phyloP scores from a whole-genome alignment of 176 grass and related monocot genomes.

The Musa troglodytarum region DNA sequence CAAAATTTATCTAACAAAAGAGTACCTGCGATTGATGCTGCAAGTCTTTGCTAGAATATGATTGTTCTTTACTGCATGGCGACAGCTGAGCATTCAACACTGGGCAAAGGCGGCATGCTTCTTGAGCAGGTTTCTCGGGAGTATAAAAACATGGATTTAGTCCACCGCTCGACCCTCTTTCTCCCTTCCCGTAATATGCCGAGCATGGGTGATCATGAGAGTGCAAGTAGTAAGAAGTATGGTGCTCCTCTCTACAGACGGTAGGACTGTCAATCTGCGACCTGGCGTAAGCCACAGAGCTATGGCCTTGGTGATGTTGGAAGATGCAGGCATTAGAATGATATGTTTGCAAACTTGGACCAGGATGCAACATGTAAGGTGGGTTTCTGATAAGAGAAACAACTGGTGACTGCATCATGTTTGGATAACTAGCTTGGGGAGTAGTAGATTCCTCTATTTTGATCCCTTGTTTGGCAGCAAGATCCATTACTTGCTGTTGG shows the following conservation, averaged over 20 bases:
- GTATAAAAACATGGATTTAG: conserved; percentile 30
- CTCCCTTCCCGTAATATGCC: conserved; percentile 28
- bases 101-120: conserved; percentile 18
- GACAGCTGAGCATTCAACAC: conserved; percentile 3
- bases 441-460: conserved; percentile 62
- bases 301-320: conserved; percentile 76
- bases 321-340: conserved; percentile 49
- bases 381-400: conserved; percentile 20
- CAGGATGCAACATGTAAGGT: conserved; percentile 42
- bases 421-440: conserved; percentile 37
- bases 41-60: conserved; percentile 28
- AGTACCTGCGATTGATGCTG: conserved; percentile 42
- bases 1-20: neutral
- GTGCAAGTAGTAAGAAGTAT: conserved; percentile 63
- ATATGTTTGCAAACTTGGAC: conserved; percentile 24
- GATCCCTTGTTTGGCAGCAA: conserved; percentile 83
- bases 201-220: conserved; percentile 28
- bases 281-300: conserved; percentile 43
- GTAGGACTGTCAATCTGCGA: conserved; percentile 42
- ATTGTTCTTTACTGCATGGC: conserved; percentile 21
- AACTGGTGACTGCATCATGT: conserved; percentile 22
- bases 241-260: conserved; percentile 54
- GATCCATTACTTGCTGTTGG: conserved; percentile 73
- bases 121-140: conserved; percentile 29
- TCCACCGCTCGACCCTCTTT: conserved; percentile 30